Percentiles rank a stretch among this genome's conserved stretches.
Evolutionary conservation across 2,329 filamentous ascomycete genomes (phyloP).

Genomic region (Cordyceps fumosorosea): DNA sequence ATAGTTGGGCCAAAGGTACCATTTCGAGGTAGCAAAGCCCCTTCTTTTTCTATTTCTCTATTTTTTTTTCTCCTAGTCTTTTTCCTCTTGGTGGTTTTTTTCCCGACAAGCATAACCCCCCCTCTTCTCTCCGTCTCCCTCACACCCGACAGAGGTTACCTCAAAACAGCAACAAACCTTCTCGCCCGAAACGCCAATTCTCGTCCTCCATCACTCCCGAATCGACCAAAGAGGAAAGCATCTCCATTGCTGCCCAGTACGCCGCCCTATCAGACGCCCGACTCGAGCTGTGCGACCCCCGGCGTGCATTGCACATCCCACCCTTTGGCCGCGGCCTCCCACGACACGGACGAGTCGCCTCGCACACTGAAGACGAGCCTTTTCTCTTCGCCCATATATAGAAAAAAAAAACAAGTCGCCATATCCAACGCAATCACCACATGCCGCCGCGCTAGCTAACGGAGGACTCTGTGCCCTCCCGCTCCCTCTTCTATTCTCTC

Average conservation of each 20-base stretch:
- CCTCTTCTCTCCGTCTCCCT: neutral
- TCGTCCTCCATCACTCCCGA: neutral
- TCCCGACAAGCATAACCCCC: neutral
- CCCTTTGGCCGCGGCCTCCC: neutral
- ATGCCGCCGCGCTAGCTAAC: conserved; percentile 10
- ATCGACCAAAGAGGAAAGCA: neutral
- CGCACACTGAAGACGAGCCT: neutral
- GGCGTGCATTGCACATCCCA: neutral
- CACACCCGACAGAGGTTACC: neutral
- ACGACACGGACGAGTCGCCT: neutral
- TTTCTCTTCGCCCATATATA: neutral
- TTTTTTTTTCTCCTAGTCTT: neutral
- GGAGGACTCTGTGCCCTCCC: conserved; percentile 10
- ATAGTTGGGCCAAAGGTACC: neutral
- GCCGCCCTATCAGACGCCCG: neutral
- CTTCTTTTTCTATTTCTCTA: neutral
- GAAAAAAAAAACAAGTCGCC: neutral
- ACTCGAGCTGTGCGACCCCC: neutral
- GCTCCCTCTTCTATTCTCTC: conserved; percentile 12
- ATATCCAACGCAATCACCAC: neutral
- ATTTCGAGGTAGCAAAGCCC: neutral
- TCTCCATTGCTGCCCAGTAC: neutral
- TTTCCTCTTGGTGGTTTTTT: neutral
- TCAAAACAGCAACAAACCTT: neutral
- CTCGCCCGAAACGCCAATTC: neutral